A percentile compares a stretch with the other conserved stretches of the same genome.
Conservation (phyloP, 2,329 filamentous ascomycete genomes). For the Cordyceps pruinosa region DNA sequence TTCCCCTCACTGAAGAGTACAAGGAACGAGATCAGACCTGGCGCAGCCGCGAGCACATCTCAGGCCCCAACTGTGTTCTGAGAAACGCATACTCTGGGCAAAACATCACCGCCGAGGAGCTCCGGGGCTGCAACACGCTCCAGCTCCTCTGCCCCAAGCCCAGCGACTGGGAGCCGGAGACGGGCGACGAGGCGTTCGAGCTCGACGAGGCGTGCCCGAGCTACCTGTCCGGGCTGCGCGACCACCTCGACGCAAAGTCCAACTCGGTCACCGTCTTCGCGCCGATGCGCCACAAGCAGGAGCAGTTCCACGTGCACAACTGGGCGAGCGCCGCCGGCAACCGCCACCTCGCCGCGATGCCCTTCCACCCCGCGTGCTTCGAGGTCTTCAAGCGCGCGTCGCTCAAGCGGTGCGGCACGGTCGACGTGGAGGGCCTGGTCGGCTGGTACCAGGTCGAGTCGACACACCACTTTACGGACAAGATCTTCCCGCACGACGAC, state of each 20-base stretch:
- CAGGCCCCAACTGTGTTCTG: slow-evolving; percentile 17
- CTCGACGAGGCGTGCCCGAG: background rate
- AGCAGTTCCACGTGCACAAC: background rate
- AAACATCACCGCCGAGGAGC: slow-evolving; percentile 19
- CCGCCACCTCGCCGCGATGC: slow-evolving; percentile 13
- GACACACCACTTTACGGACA: slow-evolving; percentile 1
- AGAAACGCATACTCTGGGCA: slow-evolving; percentile 18
- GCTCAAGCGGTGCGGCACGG: slow-evolving; percentile 7
- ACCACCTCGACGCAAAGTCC: background rate
- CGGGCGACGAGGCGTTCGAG: slow-evolving; percentile 17
- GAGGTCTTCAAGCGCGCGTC: slow-evolving; percentile 24
- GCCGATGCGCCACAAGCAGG: slow-evolving; percentile 14
- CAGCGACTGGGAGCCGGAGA: slow-evolving; percentile 12
- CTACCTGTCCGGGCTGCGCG: slow-evolving; percentile 5
- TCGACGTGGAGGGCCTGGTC: slow-evolving; percentile 18
- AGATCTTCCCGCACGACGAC: slow-evolving; percentile 5
- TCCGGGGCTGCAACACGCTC: slow-evolving; percentile 20
- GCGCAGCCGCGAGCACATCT: slow-evolving; percentile 19
- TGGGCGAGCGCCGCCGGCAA: background rate
- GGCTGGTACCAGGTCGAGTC: slow-evolving; percentile 9
- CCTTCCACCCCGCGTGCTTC: slow-evolving; percentile 25
- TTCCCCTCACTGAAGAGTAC: slow-evolving; percentile 11
- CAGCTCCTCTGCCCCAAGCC: slow-evolving; percentile 22
- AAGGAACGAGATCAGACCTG: slow-evolving; percentile 1
- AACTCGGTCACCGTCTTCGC: slow-evolving; percentile 3